A percentile compares a stretch with the other conserved stretches of the same genome.
Conservation (phyloP, 345 rosid genomes). For the Cardiospermum halicacabum region DNA sequence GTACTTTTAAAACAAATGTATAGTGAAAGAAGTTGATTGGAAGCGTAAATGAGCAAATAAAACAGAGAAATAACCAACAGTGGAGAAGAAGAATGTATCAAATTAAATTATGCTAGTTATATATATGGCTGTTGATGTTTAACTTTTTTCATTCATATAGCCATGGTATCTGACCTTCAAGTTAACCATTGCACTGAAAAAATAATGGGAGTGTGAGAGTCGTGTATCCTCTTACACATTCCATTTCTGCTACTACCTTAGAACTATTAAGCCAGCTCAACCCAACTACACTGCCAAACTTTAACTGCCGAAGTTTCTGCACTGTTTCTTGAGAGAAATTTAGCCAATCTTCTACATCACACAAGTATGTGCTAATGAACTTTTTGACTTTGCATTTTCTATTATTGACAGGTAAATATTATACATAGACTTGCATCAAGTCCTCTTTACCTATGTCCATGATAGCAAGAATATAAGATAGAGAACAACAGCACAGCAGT, state of each 20-base stretch:
- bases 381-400: neutral
- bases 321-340: neutral
- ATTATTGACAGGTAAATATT: neutral
- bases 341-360: neutral
- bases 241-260: neutral
- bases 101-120: neutral
- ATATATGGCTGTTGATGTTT: neutral
- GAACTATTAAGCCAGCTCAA: neutral
- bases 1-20: too few species aligned
- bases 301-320: neutral
- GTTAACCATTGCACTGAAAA: neutral
- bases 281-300: neutral
- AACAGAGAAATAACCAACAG: neutral
- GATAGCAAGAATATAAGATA: neutral
- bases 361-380: neutral
- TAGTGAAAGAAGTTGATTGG: neutral
- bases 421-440: neutral
- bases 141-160: neutral
- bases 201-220: neutral
- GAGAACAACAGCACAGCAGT: neutral
- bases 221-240: neutral
- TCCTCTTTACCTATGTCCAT: neutral
- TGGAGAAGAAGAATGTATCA: neutral
- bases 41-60: neutral
- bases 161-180: neutral